Evolutionary conservation across 257 asterid genomes (phyloP).

Genomic region (Nyctanthes arbortristis): DNA sequence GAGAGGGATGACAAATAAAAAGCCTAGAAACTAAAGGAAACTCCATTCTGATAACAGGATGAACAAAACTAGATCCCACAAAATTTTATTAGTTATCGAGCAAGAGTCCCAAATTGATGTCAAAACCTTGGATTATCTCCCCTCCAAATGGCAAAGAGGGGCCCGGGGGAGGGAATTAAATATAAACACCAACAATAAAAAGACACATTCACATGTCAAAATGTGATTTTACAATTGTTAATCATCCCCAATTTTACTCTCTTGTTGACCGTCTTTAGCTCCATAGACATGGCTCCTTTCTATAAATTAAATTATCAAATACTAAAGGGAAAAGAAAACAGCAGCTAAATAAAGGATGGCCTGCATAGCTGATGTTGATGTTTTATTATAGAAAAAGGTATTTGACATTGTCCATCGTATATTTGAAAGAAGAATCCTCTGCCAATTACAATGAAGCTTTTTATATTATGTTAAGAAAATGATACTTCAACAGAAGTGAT

Average conservation of each 20-base stretch:
- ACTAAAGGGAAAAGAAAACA: background rate
- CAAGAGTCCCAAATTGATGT: background rate
- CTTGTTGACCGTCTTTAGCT: background rate
- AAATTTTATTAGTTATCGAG: no score
- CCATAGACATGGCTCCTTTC: background rate
- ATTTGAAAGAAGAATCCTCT: background rate
- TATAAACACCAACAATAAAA: background rate
- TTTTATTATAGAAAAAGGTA: background rate
- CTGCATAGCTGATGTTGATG: background rate
- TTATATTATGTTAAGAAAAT: no score
- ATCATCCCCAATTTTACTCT: background rate
- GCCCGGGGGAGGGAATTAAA: background rate
- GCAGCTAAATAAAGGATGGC: background rate
- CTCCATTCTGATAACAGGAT: background rate
- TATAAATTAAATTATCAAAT: background rate
- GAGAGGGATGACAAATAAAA: no score
- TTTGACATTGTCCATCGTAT: background rate
- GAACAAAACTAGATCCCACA: background rate
- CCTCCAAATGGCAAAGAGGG: background rate
- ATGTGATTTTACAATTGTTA: background rate
- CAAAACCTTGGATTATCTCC: background rate
- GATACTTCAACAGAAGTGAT: background rate
- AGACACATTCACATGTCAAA: background rate
- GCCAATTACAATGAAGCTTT: background rate
- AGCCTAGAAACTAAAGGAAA: background rate